Percentiles rank a stretch among this genome's conserved stretches.
These are phyloP conservation scores for Coemansia umbellata DNA, from an alignment of 192 early-diverging fungal genomes.

Conservation along the genomic window DNA sequence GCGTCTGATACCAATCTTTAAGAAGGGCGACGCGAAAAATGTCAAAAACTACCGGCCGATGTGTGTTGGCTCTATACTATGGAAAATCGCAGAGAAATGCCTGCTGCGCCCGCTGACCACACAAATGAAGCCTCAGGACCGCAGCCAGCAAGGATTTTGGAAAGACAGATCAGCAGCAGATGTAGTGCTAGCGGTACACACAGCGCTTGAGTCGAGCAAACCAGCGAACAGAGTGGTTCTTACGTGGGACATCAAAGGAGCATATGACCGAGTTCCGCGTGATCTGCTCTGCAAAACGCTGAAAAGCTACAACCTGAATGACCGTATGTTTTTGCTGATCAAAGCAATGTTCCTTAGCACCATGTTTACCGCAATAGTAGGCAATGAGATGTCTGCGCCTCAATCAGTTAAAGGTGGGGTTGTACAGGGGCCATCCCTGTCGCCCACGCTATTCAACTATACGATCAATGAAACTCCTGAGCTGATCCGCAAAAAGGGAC, in stretches of 20 bases:
- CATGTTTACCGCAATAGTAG: neutral
- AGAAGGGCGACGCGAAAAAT: neutral
- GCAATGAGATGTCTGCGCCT: neutral
- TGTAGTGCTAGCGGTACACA: neutral
- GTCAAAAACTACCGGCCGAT: neutral
- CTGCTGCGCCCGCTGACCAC: neutral
- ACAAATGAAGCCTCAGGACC: neutral
- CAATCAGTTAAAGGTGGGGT: neutral
- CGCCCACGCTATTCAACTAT: conserved; percentile 2
- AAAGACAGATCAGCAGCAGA: neutral
- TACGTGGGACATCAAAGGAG: conserved; percentile 2
- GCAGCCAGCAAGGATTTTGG: neutral
- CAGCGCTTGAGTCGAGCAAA: too few species aligned
- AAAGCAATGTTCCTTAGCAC: neutral
- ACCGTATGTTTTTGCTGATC: neutral
- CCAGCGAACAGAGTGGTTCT: neutral
- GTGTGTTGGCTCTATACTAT: conserved; percentile 1
- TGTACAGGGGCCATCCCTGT: conserved; percentile 3
- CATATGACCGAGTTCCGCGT: neutral
- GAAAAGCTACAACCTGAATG: neutral
- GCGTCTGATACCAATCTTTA: neutral
- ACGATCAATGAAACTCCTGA: neutral
- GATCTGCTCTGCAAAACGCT: neutral
- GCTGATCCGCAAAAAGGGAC: neutral
- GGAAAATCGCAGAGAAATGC: neutral